Percentiles rank a stretch among this genome's conserved stretches.
Conservation (phyloP, 2,329 filamentous ascomycete genomes). For the Cytospora paraplurivora region DNA sequence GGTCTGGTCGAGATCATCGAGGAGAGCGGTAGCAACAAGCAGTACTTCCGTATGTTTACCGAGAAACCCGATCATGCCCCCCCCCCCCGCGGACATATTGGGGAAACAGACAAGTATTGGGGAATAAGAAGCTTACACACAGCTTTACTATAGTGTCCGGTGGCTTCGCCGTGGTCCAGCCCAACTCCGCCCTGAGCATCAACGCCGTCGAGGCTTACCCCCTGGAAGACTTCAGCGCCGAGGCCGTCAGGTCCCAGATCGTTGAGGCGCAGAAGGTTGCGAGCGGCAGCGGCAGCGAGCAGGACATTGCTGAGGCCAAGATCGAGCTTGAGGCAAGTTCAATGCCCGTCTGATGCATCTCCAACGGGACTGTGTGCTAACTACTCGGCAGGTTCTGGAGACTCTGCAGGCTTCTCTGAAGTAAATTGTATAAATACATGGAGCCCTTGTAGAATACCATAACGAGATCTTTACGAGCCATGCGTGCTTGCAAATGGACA, state of each 20-base stretch:
- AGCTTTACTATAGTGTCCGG: conserved; percentile 71
- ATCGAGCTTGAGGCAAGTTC: conserved; percentile 89
- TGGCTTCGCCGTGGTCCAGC: conserved; percentile 96
- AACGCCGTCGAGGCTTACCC: conserved; percentile 96
- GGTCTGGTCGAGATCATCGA: conserved; percentile 94
- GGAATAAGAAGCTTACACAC: conserved; percentile 19
- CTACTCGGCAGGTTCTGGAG: conserved; percentile 70
- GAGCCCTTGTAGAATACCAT: conserved; percentile 42
- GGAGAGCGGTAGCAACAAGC: conserved; percentile 86
- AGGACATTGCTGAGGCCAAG: conserved; percentile 98
- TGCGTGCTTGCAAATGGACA: not conserved
- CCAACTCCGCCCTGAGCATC: conserved; percentile 92
- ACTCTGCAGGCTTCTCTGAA: conserved; percentile 79
- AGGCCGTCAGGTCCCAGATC: conserved; percentile 87
- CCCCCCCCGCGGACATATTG: not conserved
- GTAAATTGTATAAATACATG: conserved; percentile 53
- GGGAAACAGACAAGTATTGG: not conserved
- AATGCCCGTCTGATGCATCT: not conserved
- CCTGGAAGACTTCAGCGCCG: conserved; percentile 93
- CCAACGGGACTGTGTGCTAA: conserved; percentile 40
- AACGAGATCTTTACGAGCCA: conserved; percentile 14
- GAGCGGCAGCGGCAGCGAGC: conserved; percentile 86
- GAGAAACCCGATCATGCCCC: not conserved
- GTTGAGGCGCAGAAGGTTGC: conserved; percentile 95
- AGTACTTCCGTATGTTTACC: conserved; percentile 87